phyloP scores from a whole-genome alignment of 106 monocot genomes.

The Platanthera zijinensis region DNA sequence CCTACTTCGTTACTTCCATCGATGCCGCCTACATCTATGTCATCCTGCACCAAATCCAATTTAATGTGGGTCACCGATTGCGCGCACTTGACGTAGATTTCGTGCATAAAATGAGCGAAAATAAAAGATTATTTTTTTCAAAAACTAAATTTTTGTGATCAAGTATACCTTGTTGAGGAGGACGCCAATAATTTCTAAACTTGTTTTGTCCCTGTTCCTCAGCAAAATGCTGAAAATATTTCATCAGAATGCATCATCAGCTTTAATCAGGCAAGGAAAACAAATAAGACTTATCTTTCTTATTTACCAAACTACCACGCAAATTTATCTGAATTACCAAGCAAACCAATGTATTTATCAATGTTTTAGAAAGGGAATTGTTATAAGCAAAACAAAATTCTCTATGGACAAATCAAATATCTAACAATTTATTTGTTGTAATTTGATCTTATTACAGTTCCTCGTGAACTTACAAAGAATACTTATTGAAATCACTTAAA shows the following conservation, averaged over 20 bases:
- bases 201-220: neutral
- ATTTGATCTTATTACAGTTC: too few species aligned
- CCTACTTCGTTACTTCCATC: constrained; percentile 25
- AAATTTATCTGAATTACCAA: too few species aligned
- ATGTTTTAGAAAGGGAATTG: too few species aligned
- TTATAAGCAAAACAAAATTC: too few species aligned
- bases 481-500: too few species aligned
- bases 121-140: neutral
- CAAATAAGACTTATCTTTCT: too few species aligned
- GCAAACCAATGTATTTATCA: too few species aligned
- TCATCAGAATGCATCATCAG: neutral
- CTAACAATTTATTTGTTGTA: too few species aligned
- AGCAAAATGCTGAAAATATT: constrained; percentile 1
- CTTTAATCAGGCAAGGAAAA: neutral
- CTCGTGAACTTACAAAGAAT: too few species aligned
- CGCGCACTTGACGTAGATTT: neutral
- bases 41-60: constrained; percentile 39
- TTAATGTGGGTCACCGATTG: too few species aligned
- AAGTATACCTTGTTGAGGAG: neutral
- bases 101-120: neutral
- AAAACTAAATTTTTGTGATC: neutral
- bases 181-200: constrained; percentile 2
- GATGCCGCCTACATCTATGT: constrained; percentile 19
- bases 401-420: too few species aligned
- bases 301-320: too few species aligned